Evolutionary conservation across 208 protist genomes (phyloP).

Genomic region (Novymonas esmeraldas): DNA sequence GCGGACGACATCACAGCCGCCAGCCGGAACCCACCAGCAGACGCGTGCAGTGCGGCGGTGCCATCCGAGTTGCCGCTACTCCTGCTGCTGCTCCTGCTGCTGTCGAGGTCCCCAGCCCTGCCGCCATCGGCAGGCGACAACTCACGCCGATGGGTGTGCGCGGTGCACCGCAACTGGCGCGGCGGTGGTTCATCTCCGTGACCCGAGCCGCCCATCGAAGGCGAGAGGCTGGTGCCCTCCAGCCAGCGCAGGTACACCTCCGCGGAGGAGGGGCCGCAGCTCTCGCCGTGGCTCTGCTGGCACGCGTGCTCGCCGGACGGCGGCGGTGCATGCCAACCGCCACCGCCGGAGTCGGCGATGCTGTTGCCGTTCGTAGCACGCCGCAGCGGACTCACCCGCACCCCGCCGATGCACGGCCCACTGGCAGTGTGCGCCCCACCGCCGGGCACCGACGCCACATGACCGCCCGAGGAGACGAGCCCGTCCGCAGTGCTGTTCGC

Average conservation of each 20-base stretch:
- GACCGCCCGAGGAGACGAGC: background rate
- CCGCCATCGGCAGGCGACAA: constrained; percentile 1
- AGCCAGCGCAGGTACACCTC: constrained; percentile 32
- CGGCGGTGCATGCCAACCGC: background rate
- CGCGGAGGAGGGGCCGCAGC: constrained; percentile 9
- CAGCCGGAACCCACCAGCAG: constrained; percentile 10
- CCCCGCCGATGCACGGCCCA: background rate
- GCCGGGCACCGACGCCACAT: background rate
- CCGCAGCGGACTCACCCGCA: constrained; percentile 4
- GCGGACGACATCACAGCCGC: constrained; percentile 21
- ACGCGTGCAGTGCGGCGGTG: constrained; percentile 7
- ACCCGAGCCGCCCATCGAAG: background rate
- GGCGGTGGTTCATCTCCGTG: background rate
- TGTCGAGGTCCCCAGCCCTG: constrained; percentile 1
- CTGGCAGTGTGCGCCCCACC: background rate
- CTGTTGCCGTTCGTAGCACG: background rate
- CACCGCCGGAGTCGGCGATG: background rate
- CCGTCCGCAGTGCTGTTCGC: background rate
- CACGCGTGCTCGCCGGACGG: constrained; percentile 9
- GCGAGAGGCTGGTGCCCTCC: background rate
- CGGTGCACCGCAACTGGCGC: background rate
- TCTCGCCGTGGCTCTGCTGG: background rate
- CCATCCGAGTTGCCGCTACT: constrained; percentile 10
- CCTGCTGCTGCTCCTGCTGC: background rate
- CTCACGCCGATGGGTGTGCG: background rate